phyloP scores from a whole-genome alignment of 257 asterid genomes.

The Solanum raphanifolium region DNA sequence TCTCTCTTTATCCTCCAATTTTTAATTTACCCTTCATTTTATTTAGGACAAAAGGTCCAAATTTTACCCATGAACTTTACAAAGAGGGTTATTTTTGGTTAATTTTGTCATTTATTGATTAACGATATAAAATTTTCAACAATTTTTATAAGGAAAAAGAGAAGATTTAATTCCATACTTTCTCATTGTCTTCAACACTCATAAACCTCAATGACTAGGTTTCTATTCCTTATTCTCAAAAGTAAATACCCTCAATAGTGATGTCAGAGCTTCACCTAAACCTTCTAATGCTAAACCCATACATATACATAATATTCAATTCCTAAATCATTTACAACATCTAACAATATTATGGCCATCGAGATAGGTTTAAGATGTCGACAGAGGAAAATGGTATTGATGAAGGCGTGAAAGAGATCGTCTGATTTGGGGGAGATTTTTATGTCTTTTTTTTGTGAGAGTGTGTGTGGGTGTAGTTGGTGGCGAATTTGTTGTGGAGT shows the following conservation, averaged over 20 bases:
- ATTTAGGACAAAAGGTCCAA: background rate
- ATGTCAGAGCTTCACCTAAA: background rate
- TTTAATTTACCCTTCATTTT: background rate
- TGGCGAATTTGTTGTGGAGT: background rate
- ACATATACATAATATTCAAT: background rate
- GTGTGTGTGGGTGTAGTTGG: background rate
- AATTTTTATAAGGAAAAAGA: too few relatives aligned
- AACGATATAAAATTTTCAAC: too few relatives aligned
- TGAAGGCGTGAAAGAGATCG: background rate
- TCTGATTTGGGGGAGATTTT: background rate
- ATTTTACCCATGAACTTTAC: background rate
- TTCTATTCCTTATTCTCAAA: background rate
- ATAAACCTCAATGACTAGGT: background rate
- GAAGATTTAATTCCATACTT: background rate
- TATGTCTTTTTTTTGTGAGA: background rate
- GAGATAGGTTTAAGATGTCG: background rate
- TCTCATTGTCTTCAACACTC: background rate
- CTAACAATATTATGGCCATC: background rate
- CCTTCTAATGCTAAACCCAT: background rate
- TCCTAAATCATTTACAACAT: background rate
- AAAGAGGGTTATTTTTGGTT: background rate
- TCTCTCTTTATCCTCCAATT: background rate
- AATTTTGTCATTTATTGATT: background rate
- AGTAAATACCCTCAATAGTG: background rate
- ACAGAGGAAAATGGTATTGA: background rate